Percentiles rank a stretch among this genome's conserved stretches.
These are phyloP conservation scores for Cryphonectria nitschkei DNA, from an alignment of 2,329 filamentous ascomycete species.

Conservation along the genomic window DNA sequence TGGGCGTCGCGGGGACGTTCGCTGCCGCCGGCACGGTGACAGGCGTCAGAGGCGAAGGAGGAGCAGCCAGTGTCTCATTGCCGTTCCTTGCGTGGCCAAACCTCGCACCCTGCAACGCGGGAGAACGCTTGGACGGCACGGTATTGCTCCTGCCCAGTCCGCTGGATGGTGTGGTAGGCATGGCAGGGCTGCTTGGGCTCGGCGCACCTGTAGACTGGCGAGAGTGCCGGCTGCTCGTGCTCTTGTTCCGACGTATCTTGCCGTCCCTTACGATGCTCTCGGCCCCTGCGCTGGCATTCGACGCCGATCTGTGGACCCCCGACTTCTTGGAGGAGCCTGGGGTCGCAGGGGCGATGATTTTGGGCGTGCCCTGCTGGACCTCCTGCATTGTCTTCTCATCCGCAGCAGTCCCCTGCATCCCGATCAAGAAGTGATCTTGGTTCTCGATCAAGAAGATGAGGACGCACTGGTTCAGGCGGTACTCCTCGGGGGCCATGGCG, in stretches of 20 bases:
- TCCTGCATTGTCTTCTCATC: conserved; percentile 74
- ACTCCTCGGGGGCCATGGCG: conserved; percentile 94
- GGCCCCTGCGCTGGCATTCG: conserved; percentile 85
- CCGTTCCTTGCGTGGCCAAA: conserved; percentile 54
- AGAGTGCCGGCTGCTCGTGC: conserved; percentile 87
- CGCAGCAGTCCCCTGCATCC: conserved; percentile 98
- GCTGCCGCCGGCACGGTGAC: conserved; percentile 51
- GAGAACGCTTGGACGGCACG: conserved; percentile 86
- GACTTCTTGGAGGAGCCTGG: conserved; percentile 57
- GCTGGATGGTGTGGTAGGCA: conserved; percentile 58
- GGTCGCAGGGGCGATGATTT: conserved; percentile 52
- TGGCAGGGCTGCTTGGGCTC: conserved; percentile 68
- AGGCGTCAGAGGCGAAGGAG: conserved; percentile 39
- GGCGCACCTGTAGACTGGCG: conserved; percentile 72
- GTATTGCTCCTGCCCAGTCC: conserved; percentile 78
- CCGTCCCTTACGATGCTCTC: conserved; percentile 84
- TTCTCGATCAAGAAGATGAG: conserved; percentile 98
- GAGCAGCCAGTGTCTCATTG: conserved; percentile 37
- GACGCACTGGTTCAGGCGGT: conserved; percentile 93
- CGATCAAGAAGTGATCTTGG: conserved; percentile 96
- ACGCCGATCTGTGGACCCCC: conserved; percentile 74
- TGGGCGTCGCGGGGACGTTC: conserved; percentile 48
- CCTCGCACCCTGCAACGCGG: conserved; percentile 68
- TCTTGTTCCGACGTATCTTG: conserved; percentile 82
- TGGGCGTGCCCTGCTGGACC: conserved; percentile 70